phyloP scores from a whole-genome alignment of 371 early-diverging fungal species.

The Zancudomyces culisetae region DNA sequence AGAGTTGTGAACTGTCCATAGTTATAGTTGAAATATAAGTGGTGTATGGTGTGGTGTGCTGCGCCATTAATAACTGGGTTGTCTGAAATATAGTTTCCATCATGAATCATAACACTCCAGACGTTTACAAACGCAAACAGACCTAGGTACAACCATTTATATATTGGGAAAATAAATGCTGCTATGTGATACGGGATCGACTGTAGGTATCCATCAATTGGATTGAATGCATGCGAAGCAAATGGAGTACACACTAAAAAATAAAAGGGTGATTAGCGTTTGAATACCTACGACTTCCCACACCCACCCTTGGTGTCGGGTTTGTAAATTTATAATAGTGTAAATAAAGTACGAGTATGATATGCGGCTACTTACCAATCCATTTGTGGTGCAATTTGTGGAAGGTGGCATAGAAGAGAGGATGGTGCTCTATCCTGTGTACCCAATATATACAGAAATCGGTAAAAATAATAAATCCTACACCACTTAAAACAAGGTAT shows the following conservation, averaged over 20 bases:
- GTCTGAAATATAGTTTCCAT: slow-evolving; percentile 32
- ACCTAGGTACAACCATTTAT: slow-evolving; percentile 62
- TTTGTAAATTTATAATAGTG: not conserved
- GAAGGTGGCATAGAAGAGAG: slow-evolving; percentile 55
- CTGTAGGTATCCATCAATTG: slow-evolving; percentile 80
- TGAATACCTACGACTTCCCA: no score
- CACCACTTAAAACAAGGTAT: slow-evolving; percentile 40
- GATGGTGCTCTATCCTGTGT: slow-evolving; percentile 79
- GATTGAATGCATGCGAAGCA: slow-evolving; percentile 91
- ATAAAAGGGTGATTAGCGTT: no score
- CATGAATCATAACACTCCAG: slow-evolving; percentile 95
- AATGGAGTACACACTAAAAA: slow-evolving; percentile 82
- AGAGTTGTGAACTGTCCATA: slow-evolving; percentile 91
- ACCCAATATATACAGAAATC: slow-evolving; percentile 89
- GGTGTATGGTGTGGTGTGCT: slow-evolving; percentile 91
- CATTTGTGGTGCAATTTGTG: slow-evolving; percentile 74
- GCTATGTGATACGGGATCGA: slow-evolving; percentile 86
- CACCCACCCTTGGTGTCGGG: no score
- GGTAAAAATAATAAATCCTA: slow-evolving; percentile 69
- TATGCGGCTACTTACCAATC: slow-evolving; percentile 16
- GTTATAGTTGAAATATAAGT: slow-evolving; percentile 94
- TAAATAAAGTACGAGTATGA: not conserved
- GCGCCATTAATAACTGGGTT: slow-evolving; percentile 52
- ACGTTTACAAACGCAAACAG: slow-evolving; percentile 78
- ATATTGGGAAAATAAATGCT: slow-evolving; percentile 73